A percentile compares a stretch with the other conserved stretches of the same genome.
Evolutionary conservation across 345 rosid genomes (phyloP).

Genomic region (Lumnitzera racemosa): DNA sequence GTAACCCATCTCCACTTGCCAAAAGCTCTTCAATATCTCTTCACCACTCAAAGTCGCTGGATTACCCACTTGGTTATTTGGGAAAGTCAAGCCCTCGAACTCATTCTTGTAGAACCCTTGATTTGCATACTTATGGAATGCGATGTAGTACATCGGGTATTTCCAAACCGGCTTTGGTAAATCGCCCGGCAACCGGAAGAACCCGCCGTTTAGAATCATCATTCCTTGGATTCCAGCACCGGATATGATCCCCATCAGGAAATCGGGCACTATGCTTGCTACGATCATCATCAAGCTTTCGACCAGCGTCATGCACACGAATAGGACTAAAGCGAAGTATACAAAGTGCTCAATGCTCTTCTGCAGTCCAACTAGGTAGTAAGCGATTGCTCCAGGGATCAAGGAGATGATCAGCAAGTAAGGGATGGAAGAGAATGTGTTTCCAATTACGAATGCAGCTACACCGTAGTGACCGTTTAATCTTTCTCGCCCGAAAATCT

Average conservation of each 20-base stretch:
- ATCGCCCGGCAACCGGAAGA: constrained; percentile 33
- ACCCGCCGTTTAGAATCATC: constrained; percentile 43
- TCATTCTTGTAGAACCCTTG: constrained; percentile 32
- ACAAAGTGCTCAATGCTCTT: constrained; percentile 25
- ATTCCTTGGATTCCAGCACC: constrained; percentile 49
- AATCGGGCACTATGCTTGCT: constrained; percentile 44
- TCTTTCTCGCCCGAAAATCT: constrained; percentile 47
- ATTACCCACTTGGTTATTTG: constrained; percentile 10
- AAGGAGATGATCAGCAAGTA: constrained; percentile 27
- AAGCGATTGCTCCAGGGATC: constrained; percentile 40
- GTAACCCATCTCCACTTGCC: constrained; percentile 23
- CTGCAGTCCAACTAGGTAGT: constrained; percentile 35
- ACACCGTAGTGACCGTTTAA: constrained; percentile 48
- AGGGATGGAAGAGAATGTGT: constrained; percentile 41
- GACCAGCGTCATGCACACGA: constrained; percentile 29
- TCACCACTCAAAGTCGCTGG: constrained; percentile 9
- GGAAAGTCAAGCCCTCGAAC: constrained; percentile 15
- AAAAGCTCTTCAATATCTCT: constrained; percentile 16
- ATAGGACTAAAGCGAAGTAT: constrained; percentile 29
- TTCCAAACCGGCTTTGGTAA: constrained; percentile 38
- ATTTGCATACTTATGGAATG: constrained; percentile 23
- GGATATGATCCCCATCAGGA: constrained; percentile 46
- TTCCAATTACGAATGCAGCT: constrained; percentile 38
- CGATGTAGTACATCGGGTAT: constrained; percentile 38
- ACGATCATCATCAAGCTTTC: constrained; percentile 58